A percentile compares a stretch with the other conserved stretches of the same genome.
These are phyloP conservation scores for Pseudotulostoma volvatum DNA, from an alignment of 495 filamentous ascomycete species.

Conservation along the genomic window DNA sequence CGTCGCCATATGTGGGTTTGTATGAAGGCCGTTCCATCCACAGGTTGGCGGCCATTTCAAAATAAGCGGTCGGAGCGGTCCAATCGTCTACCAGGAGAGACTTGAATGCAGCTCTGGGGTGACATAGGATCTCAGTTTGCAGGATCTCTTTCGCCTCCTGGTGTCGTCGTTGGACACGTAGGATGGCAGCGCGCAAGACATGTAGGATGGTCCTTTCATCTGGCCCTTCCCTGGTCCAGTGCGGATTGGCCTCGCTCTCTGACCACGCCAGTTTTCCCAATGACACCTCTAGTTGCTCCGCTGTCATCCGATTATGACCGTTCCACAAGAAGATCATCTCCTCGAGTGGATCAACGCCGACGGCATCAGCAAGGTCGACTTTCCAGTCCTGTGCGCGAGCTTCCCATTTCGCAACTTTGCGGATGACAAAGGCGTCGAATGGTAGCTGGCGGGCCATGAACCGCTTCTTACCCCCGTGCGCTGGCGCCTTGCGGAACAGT, in stretches of 20 bases:
- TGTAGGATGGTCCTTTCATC: constrained; percentile 63
- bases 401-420: constrained; percentile 86
- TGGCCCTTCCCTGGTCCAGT: constrained; percentile 39
- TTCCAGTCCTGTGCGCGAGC: constrained; percentile 51
- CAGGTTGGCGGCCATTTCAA: constrained; percentile 70
- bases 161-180: constrained; percentile 42
- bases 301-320: constrained; percentile 58
- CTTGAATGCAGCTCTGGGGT: constrained; percentile 55
- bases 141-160: constrained; percentile 49
- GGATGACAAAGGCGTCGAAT: constrained; percentile 72
- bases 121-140: constrained; percentile 38
- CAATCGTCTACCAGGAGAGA: constrained; percentile 67
- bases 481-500: constrained; percentile 53
- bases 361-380: constrained; percentile 59
- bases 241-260: constrained; percentile 34
- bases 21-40: constrained; percentile 49
- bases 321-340: constrained; percentile 98
- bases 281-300: constrained; percentile 45
- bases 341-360: constrained; percentile 67
- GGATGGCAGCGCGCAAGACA: constrained; percentile 49
- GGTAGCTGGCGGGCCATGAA: constrained; percentile 83
- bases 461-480: constrained; percentile 64
- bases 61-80: constrained; percentile 62
- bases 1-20: constrained; percentile 13
- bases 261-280: constrained; percentile 50